Evolutionary conservation across 1,284 basidiomycete species (phyloP).

Genomic region (Leccinum variabile): DNA sequence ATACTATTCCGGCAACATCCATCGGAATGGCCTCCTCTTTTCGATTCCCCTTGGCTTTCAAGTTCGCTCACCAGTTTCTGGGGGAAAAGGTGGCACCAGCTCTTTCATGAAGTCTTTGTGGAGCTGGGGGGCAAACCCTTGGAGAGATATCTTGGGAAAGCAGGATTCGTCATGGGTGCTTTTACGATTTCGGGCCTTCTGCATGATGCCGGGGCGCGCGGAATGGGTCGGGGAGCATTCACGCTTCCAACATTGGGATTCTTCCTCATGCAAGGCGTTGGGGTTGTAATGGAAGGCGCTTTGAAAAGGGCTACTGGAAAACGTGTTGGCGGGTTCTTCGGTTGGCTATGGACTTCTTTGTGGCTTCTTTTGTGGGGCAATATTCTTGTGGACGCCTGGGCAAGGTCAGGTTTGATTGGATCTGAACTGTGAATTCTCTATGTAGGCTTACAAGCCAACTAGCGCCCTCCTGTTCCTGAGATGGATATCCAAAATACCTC

Average conservation of each 20-base stretch:
- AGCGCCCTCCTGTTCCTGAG: too few species aligned
- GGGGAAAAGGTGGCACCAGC: conserved; percentile 48
- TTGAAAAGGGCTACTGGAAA: conserved; percentile 45
- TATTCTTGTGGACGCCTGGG: conserved; percentile 53
- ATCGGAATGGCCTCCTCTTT: conserved; percentile 15
- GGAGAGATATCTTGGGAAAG: conserved; percentile 42
- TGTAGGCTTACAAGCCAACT: conserved; percentile 22
- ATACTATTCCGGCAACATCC: conserved; percentile 38
- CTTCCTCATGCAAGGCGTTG: conserved; percentile 58
- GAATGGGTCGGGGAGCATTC: conserved; percentile 53
- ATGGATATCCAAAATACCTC: too few species aligned
- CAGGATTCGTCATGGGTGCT: conserved; percentile 51
- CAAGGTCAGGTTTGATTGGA: conserved; percentile 40
- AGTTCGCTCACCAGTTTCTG: conserved; percentile 44
- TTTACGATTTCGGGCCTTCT: conserved; percentile 55
- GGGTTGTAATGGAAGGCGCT: conserved; percentile 46
- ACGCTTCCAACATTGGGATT: conserved; percentile 46
- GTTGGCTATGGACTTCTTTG: conserved; percentile 49
- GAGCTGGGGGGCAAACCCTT: conserved; percentile 35
- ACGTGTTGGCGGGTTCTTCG: conserved; percentile 45
- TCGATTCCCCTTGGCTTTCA: conserved; percentile 9
- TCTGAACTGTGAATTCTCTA: neutral
- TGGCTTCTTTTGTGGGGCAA: conserved; percentile 50
- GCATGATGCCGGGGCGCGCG: conserved; percentile 34
- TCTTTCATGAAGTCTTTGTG: conserved; percentile 42